Conservation (phyloP, 2,329 filamentous ascomycete genomes). For the Ilyonectria sp. region DNA sequence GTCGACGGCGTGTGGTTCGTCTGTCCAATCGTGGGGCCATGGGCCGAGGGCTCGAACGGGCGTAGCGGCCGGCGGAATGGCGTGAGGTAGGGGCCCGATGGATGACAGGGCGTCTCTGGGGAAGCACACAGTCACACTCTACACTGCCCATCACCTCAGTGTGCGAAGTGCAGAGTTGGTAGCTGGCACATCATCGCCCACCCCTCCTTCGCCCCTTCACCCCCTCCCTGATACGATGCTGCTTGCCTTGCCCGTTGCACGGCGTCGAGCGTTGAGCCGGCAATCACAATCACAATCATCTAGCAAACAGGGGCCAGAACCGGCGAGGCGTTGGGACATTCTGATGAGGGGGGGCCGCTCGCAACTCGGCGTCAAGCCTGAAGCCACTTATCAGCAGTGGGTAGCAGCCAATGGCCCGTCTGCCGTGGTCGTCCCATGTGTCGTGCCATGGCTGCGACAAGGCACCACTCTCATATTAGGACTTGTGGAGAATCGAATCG, state of each 20-base stretch:
- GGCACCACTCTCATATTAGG: constrained; percentile 38
- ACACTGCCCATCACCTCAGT: constrained; percentile 20
- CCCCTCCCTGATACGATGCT: constrained; percentile 38
- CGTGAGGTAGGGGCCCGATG: constrained; percentile 44
- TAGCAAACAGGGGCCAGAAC: constrained; percentile 25
- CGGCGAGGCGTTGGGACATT: neutral
- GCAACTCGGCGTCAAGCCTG: constrained; percentile 38
- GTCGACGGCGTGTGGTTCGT: constrained; percentile 41
- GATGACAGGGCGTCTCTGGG: constrained; percentile 41
- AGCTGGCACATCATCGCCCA: constrained; percentile 33
- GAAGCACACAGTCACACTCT: constrained; percentile 32
- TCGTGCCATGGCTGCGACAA: constrained; percentile 44
- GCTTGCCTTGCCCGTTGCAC: constrained; percentile 29
- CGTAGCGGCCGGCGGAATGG: constrained; percentile 49
- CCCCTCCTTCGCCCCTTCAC: constrained; percentile 32
- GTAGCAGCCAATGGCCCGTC: constrained; percentile 36
- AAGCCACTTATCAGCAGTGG: constrained; percentile 39
- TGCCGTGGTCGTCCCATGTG: constrained; percentile 44
- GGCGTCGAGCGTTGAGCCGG: constrained; percentile 30
- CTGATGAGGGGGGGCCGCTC: constrained; percentile 6
- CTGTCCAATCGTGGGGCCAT: constrained; percentile 45
- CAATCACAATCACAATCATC: constrained; percentile 40
- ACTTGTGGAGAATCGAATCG: constrained; percentile 34
- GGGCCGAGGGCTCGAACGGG: constrained; percentile 46
- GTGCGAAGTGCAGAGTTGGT: constrained; percentile 5